Base-by-base conservation (phyloP, 163 green algal genomes). In the Coccomyxa subellipsoidea region DNA sequence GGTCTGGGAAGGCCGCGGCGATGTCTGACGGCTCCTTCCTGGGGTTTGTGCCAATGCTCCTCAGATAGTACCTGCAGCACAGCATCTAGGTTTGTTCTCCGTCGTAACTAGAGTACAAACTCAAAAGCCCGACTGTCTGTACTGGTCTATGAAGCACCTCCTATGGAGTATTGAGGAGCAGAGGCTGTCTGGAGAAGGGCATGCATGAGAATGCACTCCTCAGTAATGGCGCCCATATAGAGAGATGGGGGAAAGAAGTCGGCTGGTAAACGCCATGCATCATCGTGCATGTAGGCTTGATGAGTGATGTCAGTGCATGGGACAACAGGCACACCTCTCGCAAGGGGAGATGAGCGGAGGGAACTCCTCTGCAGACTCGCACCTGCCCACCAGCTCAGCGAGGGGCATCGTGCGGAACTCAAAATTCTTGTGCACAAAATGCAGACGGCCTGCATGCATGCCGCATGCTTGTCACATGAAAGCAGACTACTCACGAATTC, bases 391-490 rank as follows among this genome's bases (percentile, higher is more conserved):
- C 4, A 92, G 81, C 72, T 93, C 87, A 4, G 35, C n/a, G n/a
- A 91, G 82, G 0, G 72, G 66, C 85, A 92, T 90, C 23, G 66
- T 85, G 21, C 77, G 31, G 86, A 89, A 93, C 73, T 79, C 76
- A 75, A 91, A 93, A 80, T 93, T 93, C 82, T 90, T 92, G 78
- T 85, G 23, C 8, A 90, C 86, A 70, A 93, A 93, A 81, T 92
- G 81, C 54, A 93, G 76, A 37, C 71, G 76, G 31, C 83, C 87
- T 78, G 72, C 15, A 54, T 36, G 66, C 6, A 73, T 8, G 8
- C 1, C 47, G 15, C 47, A 59, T 18, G 21, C 47, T 59, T 12
- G 47, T n/a, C n/a, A n/a, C n/a, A n/a, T n/a, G n/a, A n/a, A n/a
- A n/a, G n/a, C n/a, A n/a, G n/a, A n/a, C n/a, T n/a, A n/a, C n/a